Conservation (phyloP, 1,284 basidiomycete genomes). For the Fomitopsis betulina region DNA sequence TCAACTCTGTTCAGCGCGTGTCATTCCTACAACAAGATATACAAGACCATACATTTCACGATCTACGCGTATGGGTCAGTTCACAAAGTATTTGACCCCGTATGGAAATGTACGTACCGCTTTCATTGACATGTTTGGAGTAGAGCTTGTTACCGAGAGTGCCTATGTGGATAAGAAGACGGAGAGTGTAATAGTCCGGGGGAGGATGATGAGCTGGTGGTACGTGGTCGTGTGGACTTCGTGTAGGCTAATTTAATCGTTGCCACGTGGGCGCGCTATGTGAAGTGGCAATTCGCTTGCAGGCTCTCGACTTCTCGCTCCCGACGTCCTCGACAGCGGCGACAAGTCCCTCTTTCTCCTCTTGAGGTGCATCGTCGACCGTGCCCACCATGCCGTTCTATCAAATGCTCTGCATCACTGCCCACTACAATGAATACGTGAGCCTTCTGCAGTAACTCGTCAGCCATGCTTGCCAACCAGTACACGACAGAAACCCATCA, state of each 20-base stretch:
- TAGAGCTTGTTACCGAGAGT: background rate
- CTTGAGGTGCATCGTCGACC: background rate
- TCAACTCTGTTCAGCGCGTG: constrained; percentile 23
- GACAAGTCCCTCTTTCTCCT: background rate
- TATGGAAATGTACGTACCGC: constrained; percentile 11
- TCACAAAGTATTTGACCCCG: background rate
- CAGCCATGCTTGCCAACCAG: constrained; percentile 3
- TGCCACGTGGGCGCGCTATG: constrained; percentile 1
- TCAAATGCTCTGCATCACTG: constrained; percentile 74
- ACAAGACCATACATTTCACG: constrained; percentile 57
- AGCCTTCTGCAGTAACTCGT: constrained; percentile 18
- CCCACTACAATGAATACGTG: constrained; percentile 72
- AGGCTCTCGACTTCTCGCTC: background rate
- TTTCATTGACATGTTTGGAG: constrained; percentile 18
- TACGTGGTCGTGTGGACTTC: constrained; percentile 1
- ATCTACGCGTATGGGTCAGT: constrained; percentile 35
- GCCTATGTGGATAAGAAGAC: background rate
- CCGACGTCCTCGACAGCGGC: background rate
- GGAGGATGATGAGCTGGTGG: background rate
- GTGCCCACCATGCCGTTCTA: constrained; percentile 67
- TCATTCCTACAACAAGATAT: constrained; percentile 8
- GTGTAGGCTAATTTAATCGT: background rate
- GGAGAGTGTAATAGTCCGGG: background rate
- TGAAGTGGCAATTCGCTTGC: background rate
- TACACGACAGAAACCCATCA: constrained; percentile 60